A percentile compares a stretch with the other conserved stretches of the same genome.
Evolutionary conservation across 306 rosid genomes (phyloP).

Genomic region (Prosopis cineraria): DNA sequence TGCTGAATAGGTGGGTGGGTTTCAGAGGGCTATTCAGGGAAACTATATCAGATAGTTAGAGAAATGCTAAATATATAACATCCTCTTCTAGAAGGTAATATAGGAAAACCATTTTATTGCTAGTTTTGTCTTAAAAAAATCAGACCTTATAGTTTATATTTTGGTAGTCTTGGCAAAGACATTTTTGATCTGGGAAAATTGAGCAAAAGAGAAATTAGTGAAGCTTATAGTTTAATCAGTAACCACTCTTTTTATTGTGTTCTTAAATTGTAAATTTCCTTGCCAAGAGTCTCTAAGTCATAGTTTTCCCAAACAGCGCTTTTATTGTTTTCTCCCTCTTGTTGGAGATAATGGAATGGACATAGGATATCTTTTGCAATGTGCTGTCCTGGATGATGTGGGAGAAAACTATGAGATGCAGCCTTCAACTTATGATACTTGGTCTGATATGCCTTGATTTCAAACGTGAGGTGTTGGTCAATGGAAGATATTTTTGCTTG

Average conservation of each 20-base stretch:
- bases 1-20: neutral
- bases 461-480: neutral
- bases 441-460: neutral
- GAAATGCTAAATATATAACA: neutral
- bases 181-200: neutral
- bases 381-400: neutral
- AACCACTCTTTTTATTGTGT: neutral
- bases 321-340: neutral
- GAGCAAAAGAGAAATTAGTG: too few species aligned
- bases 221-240: neutral
- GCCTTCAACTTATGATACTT: neutral
- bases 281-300: neutral
- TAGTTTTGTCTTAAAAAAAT: neutral
- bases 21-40: neutral
- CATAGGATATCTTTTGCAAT: neutral
- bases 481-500: constrained; percentile 3
- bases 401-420: neutral
- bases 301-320: neutral
- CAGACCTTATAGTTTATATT: neutral
- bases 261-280: neutral
- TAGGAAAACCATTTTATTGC: neutral
- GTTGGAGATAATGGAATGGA: neutral
- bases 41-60: neutral
- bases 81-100: neutral
- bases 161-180: neutral